A percentile compares a stretch with the other conserved stretches of the same genome.
These are phyloP conservation scores for Zelonia costaricensis DNA, from an alignment of 208 protist genomes.

Conservation along the genomic window DNA sequence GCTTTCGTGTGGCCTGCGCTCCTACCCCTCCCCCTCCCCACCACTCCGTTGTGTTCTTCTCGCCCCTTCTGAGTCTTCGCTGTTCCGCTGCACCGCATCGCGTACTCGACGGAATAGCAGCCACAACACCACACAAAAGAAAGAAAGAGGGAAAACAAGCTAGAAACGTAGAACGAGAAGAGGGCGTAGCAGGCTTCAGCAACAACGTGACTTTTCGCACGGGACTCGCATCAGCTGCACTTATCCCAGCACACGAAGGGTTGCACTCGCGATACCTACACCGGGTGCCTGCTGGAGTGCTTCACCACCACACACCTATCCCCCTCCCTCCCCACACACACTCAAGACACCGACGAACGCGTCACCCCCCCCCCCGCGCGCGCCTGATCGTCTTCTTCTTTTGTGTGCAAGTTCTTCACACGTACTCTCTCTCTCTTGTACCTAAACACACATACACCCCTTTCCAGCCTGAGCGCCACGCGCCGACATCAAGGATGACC, in stretches of 20 bases:
- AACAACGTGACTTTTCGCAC: too few species aligned
- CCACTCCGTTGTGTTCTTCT: neutral
- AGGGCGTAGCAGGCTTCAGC: too few species aligned
- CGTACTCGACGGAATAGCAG: too few species aligned
- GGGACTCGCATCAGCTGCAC: neutral
- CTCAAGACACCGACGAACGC: neutral
- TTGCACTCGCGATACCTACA: too few species aligned
- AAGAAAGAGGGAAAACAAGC: too few species aligned
- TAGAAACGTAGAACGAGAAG: too few species aligned
- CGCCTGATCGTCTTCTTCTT: neutral
- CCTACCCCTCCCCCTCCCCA: neutral
- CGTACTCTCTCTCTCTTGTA: neutral
- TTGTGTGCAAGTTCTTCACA: neutral
- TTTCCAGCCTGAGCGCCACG: too few species aligned
- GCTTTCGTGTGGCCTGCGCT: too few species aligned
- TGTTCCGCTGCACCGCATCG: too few species aligned
- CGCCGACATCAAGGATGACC: conserved; percentile 21
- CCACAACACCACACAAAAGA: too few species aligned
- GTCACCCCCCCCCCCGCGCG: neutral
- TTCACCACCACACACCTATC: neutral
- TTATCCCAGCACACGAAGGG: neutral
- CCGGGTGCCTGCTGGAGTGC: neutral
- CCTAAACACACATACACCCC: conserved; percentile 6
- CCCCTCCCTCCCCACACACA: neutral
- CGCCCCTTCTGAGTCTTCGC: neutral